These are phyloP conservation scores for Pichia sp. DNA, from an alignment of 1,139 yeast genomes.

Conservation along the genomic window DNA sequence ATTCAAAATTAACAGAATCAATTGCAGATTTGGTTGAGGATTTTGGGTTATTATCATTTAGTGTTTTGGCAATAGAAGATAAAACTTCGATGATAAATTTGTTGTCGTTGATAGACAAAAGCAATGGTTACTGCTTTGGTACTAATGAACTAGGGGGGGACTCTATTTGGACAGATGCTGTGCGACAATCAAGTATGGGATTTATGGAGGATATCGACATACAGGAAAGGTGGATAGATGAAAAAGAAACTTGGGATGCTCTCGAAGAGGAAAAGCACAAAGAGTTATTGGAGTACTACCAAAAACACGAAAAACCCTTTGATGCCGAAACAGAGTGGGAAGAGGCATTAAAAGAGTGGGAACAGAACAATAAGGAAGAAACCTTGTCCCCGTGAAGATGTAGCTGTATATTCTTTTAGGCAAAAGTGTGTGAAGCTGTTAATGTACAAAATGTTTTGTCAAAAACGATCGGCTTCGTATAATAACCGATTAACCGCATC, in stretches of 20 bases:
- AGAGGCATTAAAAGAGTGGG: conserved; percentile 62
- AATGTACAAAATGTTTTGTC: neutral
- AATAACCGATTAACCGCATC: conserved; percentile 8
- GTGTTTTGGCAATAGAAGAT: conserved; percentile 87
- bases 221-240: conserved; percentile 94
- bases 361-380: conserved; percentile 34
- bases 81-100: conserved; percentile 85
- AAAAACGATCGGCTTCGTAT: conserved; percentile 5
- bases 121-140: conserved; percentile 92
- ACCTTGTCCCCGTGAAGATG: too few species aligned
- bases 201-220: conserved; percentile 55
- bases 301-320: conserved; percentile 25
- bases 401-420: neutral
- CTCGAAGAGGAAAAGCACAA: conserved; percentile 47
- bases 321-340: conserved; percentile 74
- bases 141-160: conserved; percentile 93
- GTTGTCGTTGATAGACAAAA: conserved; percentile 74
- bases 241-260: conserved; percentile 70
- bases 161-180: conserved; percentile 91
- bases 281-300: conserved; percentile 29
- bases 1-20: conserved; percentile 66
- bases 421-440: neutral
- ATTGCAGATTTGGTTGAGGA: conserved; percentile 84
- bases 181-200: conserved; percentile 58
- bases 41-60: conserved; percentile 81